phyloP scores from a whole-genome alignment of 805 yeast genomes.

The Priceomyces castillae region DNA sequence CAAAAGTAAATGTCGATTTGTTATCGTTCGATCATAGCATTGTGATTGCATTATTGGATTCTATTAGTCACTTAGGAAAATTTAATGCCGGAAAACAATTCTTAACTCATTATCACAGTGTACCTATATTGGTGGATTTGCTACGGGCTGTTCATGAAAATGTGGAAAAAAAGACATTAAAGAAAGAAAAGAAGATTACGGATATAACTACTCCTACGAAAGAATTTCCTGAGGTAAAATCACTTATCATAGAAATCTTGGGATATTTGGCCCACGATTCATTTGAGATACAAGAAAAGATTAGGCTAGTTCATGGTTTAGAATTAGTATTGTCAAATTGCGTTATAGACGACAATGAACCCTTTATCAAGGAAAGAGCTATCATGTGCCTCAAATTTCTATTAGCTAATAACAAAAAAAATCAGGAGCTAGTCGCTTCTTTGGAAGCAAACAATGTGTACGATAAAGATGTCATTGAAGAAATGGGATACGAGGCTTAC shows the following conservation, averaged over 20 bases:
- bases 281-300: slow-evolving; percentile 58
- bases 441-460: slow-evolving; percentile 73
- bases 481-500: slow-evolving; percentile 76
- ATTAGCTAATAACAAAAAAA: slow-evolving; percentile 58
- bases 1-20: slow-evolving; percentile 10
- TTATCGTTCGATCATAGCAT: slow-evolving; percentile 12
- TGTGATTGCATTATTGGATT: slow-evolving; percentile 34
- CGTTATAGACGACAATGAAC: slow-evolving; percentile 83
- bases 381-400: slow-evolving; percentile 74
- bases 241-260: slow-evolving; percentile 63
- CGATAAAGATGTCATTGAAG: slow-evolving; percentile 52
- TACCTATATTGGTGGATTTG: slow-evolving; percentile 33
- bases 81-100: slow-evolving; percentile 40
- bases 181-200: slow-evolving; percentile 15
- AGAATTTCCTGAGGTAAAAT: slow-evolving; percentile 62
- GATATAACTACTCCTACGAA: slow-evolving; percentile 8
- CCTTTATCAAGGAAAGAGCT: slow-evolving; percentile 80
- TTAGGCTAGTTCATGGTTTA: slow-evolving; percentile 65
- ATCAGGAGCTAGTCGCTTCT: slow-evolving; percentile 72
- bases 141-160: slow-evolving; percentile 42
- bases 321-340: slow-evolving; percentile 76
- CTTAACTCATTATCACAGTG: slow-evolving; percentile 38
- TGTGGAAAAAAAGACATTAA: slow-evolving; percentile 33
- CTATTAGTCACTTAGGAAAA: slow-evolving; percentile 40
- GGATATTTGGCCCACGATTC: slow-evolving; percentile 55